Evolutionary conservation across 306 rosid genomes (phyloP).

Genomic region (Dryas octopetala): DNA sequence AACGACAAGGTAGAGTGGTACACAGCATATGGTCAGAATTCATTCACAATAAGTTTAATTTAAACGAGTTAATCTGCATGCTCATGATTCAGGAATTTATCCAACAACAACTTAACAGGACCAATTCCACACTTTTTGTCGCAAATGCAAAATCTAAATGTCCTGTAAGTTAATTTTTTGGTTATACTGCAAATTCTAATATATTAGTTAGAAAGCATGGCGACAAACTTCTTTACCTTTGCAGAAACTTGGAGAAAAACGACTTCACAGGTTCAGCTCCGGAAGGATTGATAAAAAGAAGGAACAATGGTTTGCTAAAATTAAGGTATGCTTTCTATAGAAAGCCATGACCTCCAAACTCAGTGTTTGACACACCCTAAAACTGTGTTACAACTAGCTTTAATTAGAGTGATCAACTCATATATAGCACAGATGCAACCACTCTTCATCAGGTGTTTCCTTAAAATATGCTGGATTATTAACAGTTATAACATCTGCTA

Average conservation of each 20-base stretch:
- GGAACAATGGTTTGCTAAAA: neutral
- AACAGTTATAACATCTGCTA: neutral
- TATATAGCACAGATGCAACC: no score
- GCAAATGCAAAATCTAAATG: no score
- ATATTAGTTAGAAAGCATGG: neutral
- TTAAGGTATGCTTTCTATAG: neutral
- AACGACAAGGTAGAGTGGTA: no score
- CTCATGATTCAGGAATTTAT: no score
- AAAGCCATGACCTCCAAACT: neutral
- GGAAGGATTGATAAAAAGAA: neutral
- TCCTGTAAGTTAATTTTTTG: neutral
- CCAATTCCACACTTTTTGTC: no score
- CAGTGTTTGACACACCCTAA: neutral
- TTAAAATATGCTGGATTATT: neutral
- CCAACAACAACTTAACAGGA: no score
- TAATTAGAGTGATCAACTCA: no score
- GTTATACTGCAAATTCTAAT: neutral
- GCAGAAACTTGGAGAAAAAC: constrained; percentile 1
- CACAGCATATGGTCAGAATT: no score
- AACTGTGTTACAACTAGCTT: no score
- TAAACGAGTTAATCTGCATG: no score
- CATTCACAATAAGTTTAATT: no score
- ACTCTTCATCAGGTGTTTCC: no score
- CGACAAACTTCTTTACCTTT: neutral
- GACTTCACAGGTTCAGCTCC: neutral